Base-by-base conservation (phyloP, 1,139 yeast genomes). In the Yamadazyma buinensis region DNA sequence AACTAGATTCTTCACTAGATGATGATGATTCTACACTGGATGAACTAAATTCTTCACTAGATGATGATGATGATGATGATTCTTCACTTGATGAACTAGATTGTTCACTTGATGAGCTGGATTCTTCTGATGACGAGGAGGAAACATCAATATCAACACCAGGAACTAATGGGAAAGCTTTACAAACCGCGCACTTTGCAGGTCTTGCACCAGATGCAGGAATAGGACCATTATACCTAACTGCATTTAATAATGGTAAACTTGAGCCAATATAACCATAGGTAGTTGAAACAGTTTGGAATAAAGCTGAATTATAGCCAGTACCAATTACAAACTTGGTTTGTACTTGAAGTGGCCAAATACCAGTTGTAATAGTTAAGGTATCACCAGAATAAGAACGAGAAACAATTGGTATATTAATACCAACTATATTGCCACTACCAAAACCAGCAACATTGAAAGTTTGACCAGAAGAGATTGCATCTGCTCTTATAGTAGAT, bases 401-500 rank as follows among this genome's bases (percentile, higher is more conserved):
- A 6, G 35, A 21, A 22, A 45, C 26, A 26, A 57, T 41, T 7
- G 58, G 41, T 20, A 44, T 18, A 28, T 41, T 44, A 15, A 59
- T 28, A 32, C 57, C 61, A 33, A 62, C 44, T 12, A 42, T 36
- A 36, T 62, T 62, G 6, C 62, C 58, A 33, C 45, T 45, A 33
- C 67, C 67, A 36, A 51, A 61, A 23, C 65, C 66, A 17, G 51
- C 52, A 21, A 62, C 64, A 6, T 42, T 51, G 39, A 50, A 52
- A 8, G 59, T 54, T 36, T 46, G 53, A 24, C 49, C 22, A 11
- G 39, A 12, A 12, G 51, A 39, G 13, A 52, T 25, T 7, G 52
- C 48, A 21, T 45, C 48, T n/a, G 51, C 55, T 31, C 48, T 41
- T 20, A 59, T 28, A 17, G 50, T 32, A 2, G 64, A 52, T 4